Base-by-base conservation (phyloP, 140 eudicot genomes). In the Stevia rebaudiana region DNA sequence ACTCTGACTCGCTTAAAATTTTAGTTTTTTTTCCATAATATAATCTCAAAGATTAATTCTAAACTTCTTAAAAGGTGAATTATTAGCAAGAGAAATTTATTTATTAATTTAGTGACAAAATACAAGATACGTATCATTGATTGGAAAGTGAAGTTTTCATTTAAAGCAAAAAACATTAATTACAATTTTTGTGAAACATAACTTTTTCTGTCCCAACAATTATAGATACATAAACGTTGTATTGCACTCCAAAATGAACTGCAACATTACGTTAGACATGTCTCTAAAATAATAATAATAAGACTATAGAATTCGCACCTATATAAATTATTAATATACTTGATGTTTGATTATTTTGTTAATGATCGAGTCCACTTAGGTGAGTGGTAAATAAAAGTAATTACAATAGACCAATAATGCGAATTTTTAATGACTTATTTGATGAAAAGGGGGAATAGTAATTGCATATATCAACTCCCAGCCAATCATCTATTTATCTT, bases 401-500 rank as follows among this genome's bases (percentile, higher is more conserved):
- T 60, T 16, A 11, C 9, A 63, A 46, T 49, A 63, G 44, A 44
- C 48, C 60, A 65, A 47, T 31, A 65, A 44, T 63, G 69, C 60
- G 6, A 65, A 16, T 48, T 47, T 18, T 31, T 47, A 47, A 43
- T 23, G 9, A 41, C 23, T 41, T 23, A 8, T 42, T 61, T 62
- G 4, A 46, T 33, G 23, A 46, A 64, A 64, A 64, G 48, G 11
- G 43, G 17, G 48, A 63, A 63, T 17, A 63, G 68, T 16, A 44
- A 13, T 12, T 39, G 31, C 46, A 22, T 59, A 59, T 12, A 44
- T 22, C 4, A 23, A 52, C 28, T 28, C n/a, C n/a, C n/a, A n/a
- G n/a, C n/a, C n/a, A n/a, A n/a, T n/a, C n/a, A n/a, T n/a, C n/a
- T n/a, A n/a, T n/a, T n/a, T n/a, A n/a, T n/a, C n/a, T n/a, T n/a